These are phyloP conservation scores for Diaporthe destruens DNA, from an alignment of 2,329 filamentous ascomycete genomes.

Conservation along the genomic window DNA sequence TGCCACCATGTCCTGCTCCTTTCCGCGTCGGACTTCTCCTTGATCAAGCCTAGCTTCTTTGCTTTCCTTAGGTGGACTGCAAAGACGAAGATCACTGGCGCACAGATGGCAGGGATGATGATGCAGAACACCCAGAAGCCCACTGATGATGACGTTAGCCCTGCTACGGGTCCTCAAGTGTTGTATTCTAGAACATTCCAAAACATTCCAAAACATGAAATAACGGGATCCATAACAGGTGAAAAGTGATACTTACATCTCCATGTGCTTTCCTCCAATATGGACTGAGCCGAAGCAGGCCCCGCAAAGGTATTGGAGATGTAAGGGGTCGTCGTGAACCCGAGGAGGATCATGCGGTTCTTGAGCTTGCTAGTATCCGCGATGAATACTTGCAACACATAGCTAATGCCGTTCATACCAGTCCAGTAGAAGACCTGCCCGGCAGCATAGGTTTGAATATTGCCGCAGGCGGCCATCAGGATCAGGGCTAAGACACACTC, in stretches of 20 bases:
- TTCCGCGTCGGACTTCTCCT: background rate
- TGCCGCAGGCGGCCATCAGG: conserved; percentile 30
- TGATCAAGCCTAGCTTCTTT: conserved; percentile 17
- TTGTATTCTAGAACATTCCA: too few relatives aligned
- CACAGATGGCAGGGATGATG: conserved; percentile 21
- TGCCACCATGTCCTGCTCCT: conserved; percentile 18
- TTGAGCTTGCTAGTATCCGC: conserved; percentile 28
- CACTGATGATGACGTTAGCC: background rate
- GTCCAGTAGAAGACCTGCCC: conserved; percentile 36
- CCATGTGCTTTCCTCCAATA: conserved; percentile 20
- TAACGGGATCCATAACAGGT: too few relatives aligned
- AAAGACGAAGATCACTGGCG: conserved; percentile 18
- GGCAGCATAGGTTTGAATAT: conserved; percentile 29
- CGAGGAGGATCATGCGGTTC: conserved; percentile 34
- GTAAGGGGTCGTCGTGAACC: conserved; percentile 28
- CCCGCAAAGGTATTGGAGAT: conserved; percentile 32
- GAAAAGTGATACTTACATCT: background rate
- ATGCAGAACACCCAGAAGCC: conserved; percentile 15
- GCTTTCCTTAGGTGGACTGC: conserved; percentile 18
- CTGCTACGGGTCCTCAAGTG: too few relatives aligned
- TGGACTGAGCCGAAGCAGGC: conserved; percentile 6
- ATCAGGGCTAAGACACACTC: conserved; percentile 1
- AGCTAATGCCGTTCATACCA: conserved; percentile 33
- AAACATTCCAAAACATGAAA: too few relatives aligned
- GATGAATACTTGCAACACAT: conserved; percentile 25